A percentile compares a stretch with the other conserved stretches of the same genome.
These are phyloP conservation scores for Aspergillus pseudoterreus DNA, from an alignment of 2,329 filamentous ascomycete genomes.

Conservation along the genomic window DNA sequence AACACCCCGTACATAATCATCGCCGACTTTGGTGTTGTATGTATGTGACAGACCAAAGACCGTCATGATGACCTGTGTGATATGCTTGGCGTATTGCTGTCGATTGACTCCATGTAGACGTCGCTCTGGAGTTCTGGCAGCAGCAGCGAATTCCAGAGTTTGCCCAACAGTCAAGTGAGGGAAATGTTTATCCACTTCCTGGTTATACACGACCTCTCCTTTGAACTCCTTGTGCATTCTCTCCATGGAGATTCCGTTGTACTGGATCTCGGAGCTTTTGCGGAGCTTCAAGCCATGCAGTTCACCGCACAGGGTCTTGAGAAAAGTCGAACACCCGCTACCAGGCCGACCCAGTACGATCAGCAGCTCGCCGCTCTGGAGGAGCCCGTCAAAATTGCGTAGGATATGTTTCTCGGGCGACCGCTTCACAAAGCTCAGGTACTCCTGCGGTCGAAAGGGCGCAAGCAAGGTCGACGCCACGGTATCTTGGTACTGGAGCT, in stretches of 20 bases:
- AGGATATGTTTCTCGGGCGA: conserved; percentile 54
- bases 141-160: conserved; percentile 55
- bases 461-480: conserved; percentile 58
- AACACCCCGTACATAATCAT: conserved; percentile 60
- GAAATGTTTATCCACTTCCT: conserved; percentile 49
- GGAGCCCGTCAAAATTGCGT: conserved; percentile 50
- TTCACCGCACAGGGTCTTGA: conserved; percentile 80
- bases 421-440: conserved; percentile 44
- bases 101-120: conserved; percentile 41
- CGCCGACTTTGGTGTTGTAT: conserved; percentile 46
- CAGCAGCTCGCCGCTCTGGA: conserved; percentile 48
- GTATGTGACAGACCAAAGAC: conserved; percentile 42
- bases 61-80: conserved; percentile 40
- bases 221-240: conserved; percentile 65
- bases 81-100: conserved; percentile 40
- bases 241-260: conserved; percentile 62
- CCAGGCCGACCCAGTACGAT: conserved; percentile 41
- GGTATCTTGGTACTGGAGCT: conserved; percentile 65
- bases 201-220: conserved; percentile 39
- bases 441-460: conserved; percentile 56
- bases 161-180: conserved; percentile 56
- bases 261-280: conserved; percentile 70
- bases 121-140: conserved; percentile 46
- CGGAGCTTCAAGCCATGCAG: conserved; percentile 73
- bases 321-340: conserved; percentile 68